Evolutionary conservation across 1,284 basidiomycete genomes (phyloP), one percentile per base, ranked within the genome.

Genomic region (Apiotrichum akiyoshidainum): DNA sequence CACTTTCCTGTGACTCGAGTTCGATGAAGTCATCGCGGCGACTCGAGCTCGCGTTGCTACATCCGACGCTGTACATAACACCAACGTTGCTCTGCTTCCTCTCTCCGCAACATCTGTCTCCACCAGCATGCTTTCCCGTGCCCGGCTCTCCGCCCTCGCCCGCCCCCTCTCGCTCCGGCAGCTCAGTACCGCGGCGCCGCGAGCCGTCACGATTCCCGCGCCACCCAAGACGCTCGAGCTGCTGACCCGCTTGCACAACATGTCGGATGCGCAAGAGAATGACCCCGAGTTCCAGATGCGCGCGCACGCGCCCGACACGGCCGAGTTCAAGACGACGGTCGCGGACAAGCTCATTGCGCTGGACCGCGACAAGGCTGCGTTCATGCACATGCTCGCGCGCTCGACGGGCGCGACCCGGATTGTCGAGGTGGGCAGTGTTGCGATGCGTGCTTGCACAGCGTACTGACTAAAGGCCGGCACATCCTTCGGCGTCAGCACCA

Each of bases 301-400:
- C 16, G 8, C 22, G 8, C 11, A 14, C 26, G 45, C 49, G 13
- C 47, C 63, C 22, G 49, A 53, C 2, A 17, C 16, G 14, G 60
- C 51, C 3, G 41, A 39, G 9, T 70, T 71, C 52, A 54, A 60
- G 39, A 39, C 52, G 1, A 55, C 58, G 31, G 65, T 71, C 57
- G 33, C 46, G 14, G 67, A 71, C 61, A 69, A 71, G 60, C 68
- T 66, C 55, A 65, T 71, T 53, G 68, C 68, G 34, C 60, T 71
- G 6, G 70, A 69, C 46, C 58, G 67, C 55, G 68, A 71, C 58
- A 71, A 71, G 57, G 66, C 63, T 46, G 58, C 58, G 66, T 68
- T 68, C 51, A 60, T 68, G 39, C 70, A 71, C 49, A 55, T 61
- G 54, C 58, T 65, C 17, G 40, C 55, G 19, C 56, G 59, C 11